Evolutionary conservation across 108 stramenopile genomes (phyloP), one percentile per base, ranked within the genome.

Genomic region (Nitzschia putrida): DNA sequence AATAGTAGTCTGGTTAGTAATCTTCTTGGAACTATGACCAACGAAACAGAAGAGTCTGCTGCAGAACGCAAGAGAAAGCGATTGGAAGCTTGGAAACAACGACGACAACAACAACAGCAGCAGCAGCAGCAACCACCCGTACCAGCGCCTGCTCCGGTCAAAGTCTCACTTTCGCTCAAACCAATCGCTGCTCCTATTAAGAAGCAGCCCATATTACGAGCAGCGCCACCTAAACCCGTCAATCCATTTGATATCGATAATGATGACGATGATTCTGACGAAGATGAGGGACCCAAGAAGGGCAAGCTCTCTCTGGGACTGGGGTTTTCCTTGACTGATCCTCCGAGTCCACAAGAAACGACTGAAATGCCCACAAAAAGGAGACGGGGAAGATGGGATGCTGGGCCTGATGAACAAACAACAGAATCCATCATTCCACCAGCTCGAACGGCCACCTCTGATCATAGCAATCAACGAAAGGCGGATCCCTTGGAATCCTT

Each of bases 41-140:
- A 34, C 4, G 29, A 34, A 34, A 34, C 29, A 34, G 67, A 61
- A 56, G 72, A 64, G 20, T 69, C 82, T n/a, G 87, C 85, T 26
- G 89, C 83, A 1, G 93, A 94, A 67, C 77, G 83, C 50, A 91
- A 94, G 69, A 79, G 88, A 21, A 91, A 91, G 65, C 85, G 93
- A 18, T 83, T 94, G 61, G 90, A 88, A 66, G 89, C 87, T 25
- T 94, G 93, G 93, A 77, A 86, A 49, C 85, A 83, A 40, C 83
- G 87, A 61, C 72, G 83, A 58, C 75, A 84, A 38, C 63, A 76
- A 53, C 78, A 49, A 43, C 57, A 49, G n/a, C 67, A 42, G 56
- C 57, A 24, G 4, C n/a, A 52, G 22, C 42, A 49, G 25, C 68
- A 37, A 45, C 13, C 58, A 10, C 25, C 66, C 29, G 9, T 21